Percentiles rank a stretch among this genome's conserved stretches.
Evolutionary conservation across 164 flowering plant genomes (phyloP).

Genomic region (Brasenia schreberi): DNA sequence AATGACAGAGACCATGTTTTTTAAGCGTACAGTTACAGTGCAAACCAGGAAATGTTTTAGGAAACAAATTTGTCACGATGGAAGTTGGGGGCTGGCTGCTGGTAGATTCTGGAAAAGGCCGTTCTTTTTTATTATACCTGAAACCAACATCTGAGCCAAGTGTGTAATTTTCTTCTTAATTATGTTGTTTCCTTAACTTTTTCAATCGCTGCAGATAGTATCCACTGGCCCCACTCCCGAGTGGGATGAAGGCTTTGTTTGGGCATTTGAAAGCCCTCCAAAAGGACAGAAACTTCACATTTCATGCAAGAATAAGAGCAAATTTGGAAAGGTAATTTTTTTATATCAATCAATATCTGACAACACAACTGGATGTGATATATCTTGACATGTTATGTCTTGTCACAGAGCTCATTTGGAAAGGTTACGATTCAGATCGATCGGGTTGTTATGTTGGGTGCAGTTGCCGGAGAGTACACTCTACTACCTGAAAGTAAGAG

Average conservation of each 20-base stretch:
- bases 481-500: slow-evolving; percentile 86
- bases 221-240: slow-evolving; percentile 95
- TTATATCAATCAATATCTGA: too few relatives aligned
- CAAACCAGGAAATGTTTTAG: too few relatives aligned
- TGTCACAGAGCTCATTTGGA: slow-evolving; percentile 85
- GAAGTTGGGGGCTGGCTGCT: too few relatives aligned
- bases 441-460: slow-evolving; percentile 88
- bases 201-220: slow-evolving; percentile 35
- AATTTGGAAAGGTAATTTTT: slow-evolving; percentile 82
- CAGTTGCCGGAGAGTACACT: slow-evolving; percentile 87
- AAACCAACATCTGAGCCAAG: too few relatives aligned
- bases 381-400: not conserved
- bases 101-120: too few relatives aligned
- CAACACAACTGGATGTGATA: too few relatives aligned
- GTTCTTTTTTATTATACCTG: too few relatives aligned
- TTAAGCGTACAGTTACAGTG: too few relatives aligned
- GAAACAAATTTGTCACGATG: too few relatives aligned
- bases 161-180: too few relatives aligned
- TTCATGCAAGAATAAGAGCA: slow-evolving; percentile 99
- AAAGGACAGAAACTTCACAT: slow-evolving; percentile 98
- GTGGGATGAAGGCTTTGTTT: slow-evolving; percentile 87
- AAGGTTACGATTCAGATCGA: slow-evolving; percentile 98
- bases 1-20: too few relatives aligned
- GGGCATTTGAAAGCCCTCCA: slow-evolving; percentile 97
- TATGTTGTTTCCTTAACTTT: not conserved